These are phyloP conservation scores for Colletotrichum melonis DNA, from an alignment of 2,329 filamentous ascomycete species.

Conservation along the genomic window DNA sequence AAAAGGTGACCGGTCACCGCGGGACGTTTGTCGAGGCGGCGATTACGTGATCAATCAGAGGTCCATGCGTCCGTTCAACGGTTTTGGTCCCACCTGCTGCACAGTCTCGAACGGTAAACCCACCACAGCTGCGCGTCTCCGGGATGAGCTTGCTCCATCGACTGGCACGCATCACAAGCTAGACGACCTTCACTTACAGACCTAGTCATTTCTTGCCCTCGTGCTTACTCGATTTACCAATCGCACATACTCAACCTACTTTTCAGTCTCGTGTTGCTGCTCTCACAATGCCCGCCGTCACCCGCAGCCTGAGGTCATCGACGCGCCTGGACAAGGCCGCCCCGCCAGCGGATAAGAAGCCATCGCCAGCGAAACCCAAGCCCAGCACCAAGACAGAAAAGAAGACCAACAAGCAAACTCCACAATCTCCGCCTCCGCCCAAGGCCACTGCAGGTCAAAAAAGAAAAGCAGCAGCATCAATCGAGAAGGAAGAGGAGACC, in stretches of 20 bases:
- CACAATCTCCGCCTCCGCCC: neutral
- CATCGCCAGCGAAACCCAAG: neutral
- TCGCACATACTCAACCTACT: too few relatives aligned
- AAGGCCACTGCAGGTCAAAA: neutral
- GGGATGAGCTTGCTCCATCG: neutral
- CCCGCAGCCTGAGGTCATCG: conserved; percentile 30
- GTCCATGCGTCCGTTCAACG: neutral
- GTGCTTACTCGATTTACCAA: neutral
- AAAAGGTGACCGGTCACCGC: neutral
- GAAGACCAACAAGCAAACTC: neutral
- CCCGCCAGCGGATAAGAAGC: neutral
- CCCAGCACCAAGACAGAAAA: neutral
- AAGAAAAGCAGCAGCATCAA: neutral
- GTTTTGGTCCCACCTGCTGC: neutral
- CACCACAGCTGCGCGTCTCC: conserved; percentile 7
- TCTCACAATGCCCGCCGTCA: conserved; percentile 14
- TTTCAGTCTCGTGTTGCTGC: neutral
- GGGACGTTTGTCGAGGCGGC: neutral
- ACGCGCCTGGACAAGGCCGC: conserved; percentile 5
- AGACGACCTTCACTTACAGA: neutral
- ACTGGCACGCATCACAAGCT: neutral
- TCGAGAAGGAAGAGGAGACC: neutral
- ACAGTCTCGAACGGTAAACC: neutral
- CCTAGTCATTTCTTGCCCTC: too few relatives aligned
- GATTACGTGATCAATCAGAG: conserved; percentile 3